Evolutionary conservation across 257 asterid species (phyloP).

Genomic region (Osmanthus fragrans): DNA sequence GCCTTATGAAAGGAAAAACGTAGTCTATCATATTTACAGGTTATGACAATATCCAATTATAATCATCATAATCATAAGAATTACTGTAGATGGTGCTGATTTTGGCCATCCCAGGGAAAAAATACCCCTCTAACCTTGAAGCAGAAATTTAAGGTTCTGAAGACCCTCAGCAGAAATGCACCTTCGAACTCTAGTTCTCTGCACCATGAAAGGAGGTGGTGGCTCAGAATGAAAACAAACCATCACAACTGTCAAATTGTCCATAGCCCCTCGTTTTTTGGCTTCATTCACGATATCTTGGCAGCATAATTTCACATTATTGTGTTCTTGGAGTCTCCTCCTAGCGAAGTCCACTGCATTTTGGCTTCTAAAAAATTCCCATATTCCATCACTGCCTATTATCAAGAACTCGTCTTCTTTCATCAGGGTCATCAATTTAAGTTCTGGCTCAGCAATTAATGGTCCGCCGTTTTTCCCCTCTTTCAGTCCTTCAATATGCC

Average conservation of each 20-base stretch:
- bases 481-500: constrained; percentile 93
- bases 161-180: constrained; percentile 83
- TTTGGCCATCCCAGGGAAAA: constrained; percentile 1
- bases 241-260: constrained; percentile 75
- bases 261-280: constrained; percentile 68
- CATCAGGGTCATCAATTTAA: constrained; percentile 62
- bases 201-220: constrained; percentile 56
- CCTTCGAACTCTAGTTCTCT: constrained; percentile 61
- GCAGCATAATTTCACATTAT: constrained; percentile 74
- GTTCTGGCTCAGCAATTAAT: constrained; percentile 90
- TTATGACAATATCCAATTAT: constrained; percentile 22
- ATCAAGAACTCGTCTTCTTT: constrained; percentile 88
- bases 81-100: not conserved
- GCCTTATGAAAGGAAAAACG: constrained; percentile 23
- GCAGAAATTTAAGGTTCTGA: constrained; percentile 58
- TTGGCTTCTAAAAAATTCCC: constrained; percentile 88
- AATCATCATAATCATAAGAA: constrained; percentile 22
- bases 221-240: constrained; percentile 76
- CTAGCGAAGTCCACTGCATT: constrained; percentile 86
- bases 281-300: constrained; percentile 80
- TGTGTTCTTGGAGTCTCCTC: constrained; percentile 79
- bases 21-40: constrained; percentile 35
- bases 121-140: constrained; percentile 51
- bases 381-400: constrained; percentile 81
- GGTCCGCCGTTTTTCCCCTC: constrained; percentile 67